Evolutionary conservation across 306 rosid species (phyloP).

Genomic region (Inga laurina): DNA sequence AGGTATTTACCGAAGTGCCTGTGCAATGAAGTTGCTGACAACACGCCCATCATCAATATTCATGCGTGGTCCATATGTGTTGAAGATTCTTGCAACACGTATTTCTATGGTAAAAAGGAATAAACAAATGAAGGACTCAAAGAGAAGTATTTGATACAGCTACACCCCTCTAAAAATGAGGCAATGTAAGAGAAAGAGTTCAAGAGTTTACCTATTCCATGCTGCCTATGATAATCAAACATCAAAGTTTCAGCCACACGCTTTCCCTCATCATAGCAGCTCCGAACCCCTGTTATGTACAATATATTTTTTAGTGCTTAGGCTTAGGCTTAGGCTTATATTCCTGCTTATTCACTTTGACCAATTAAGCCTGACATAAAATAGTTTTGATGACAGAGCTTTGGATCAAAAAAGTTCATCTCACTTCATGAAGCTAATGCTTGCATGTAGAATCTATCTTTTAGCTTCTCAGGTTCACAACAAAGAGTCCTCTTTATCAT

Average conservation of each 20-base stretch:
- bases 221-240: conserved; percentile 99
- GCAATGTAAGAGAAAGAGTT: conserved; percentile 14
- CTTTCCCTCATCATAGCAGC: conserved; percentile 99
- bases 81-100: conserved; percentile 92
- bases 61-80: conserved; percentile 99
- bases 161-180: conserved; percentile 20
- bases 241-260: conserved; percentile 98
- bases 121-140: not conserved
- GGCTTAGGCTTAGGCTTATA: conserved; percentile 16
- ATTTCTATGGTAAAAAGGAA: conserved; percentile 56
- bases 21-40: conserved; percentile 97
- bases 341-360: not conserved
- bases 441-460: not conserved
- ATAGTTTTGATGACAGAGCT: not conserved
- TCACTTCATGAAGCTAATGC: not conserved
- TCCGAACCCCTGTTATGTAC: conserved; percentile 77
- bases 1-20: conserved; percentile 79
- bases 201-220: conserved; percentile 66
- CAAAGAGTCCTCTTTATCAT: not conserved
- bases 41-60: conserved; percentile 98
- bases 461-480: not conserved
- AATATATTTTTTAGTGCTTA: conserved; percentile 13
- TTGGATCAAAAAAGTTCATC: conserved; percentile 5
- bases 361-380: not conserved
- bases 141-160: conserved; percentile 2